phyloP scores from a whole-genome alignment of 192 early-diverging fungal genomes.

The Entomortierella chlamydospora region DNA sequence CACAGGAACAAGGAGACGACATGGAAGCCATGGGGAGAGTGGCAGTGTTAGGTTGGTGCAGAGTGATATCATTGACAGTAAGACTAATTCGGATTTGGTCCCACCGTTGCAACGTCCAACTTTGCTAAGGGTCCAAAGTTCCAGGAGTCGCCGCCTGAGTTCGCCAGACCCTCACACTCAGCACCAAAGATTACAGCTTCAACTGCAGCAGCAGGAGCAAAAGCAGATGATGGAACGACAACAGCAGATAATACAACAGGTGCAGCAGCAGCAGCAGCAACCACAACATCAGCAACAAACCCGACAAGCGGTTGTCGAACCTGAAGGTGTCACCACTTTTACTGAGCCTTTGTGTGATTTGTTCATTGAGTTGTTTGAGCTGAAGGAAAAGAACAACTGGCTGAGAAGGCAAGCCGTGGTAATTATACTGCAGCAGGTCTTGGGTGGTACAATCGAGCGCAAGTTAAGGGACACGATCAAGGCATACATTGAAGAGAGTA shows the following conservation, averaged over 20 bases:
- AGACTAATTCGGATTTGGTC: not conserved
- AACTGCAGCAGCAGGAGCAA: slow-evolving; percentile 24
- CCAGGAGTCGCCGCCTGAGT: slow-evolving; percentile 30
- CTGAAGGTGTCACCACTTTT: slow-evolving; percentile 60
- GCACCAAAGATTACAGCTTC: slow-evolving; percentile 25
- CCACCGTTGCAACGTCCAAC: not conserved
- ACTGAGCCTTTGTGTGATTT: slow-evolving; percentile 84
- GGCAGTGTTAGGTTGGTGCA: slow-evolving; percentile 18
- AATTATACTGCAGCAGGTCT: slow-evolving; percentile 85
- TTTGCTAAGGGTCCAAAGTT: slow-evolving; percentile 12
- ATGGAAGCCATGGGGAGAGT: slow-evolving; percentile 20
- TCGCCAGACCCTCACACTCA: slow-evolving; percentile 48
- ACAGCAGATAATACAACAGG: not conserved
- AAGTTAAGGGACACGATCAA: slow-evolving; percentile 60
- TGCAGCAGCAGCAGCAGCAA: slow-evolving; percentile 18
- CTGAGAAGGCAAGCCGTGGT: slow-evolving; percentile 87
- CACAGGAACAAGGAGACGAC: not conserved
- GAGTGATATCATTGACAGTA: slow-evolving; percentile 3
- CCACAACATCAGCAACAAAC: slow-evolving; percentile 16
- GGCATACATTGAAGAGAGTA: slow-evolving; percentile 48
- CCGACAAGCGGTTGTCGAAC: slow-evolving; percentile 27
- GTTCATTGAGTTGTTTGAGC: slow-evolving; percentile 94
- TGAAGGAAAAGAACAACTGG: slow-evolving; percentile 89
- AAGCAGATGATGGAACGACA: slow-evolving; percentile 1
- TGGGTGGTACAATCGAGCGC: slow-evolving; percentile 90